Conservation (phyloP, 495 filamentous ascomycete genomes). For the Talaromyces ruber region DNA sequence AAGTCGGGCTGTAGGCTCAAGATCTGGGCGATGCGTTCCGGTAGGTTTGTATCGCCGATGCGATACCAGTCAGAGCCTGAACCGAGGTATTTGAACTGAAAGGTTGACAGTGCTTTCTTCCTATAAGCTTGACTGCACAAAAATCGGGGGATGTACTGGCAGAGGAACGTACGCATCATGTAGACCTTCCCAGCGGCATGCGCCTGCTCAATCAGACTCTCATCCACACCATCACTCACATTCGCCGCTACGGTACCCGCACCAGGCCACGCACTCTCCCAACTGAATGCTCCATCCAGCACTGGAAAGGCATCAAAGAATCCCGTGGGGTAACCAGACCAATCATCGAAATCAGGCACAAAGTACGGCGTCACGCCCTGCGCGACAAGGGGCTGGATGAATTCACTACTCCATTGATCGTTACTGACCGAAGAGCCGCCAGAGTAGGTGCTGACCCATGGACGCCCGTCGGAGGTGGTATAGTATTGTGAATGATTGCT, state of each 20-base stretch:
- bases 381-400: background rate
- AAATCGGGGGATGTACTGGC: background rate
- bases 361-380: constrained; percentile 12
- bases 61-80: constrained; percentile 29
- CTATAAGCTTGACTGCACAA: background rate
- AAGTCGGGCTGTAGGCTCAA: constrained; percentile 17
- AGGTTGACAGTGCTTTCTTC: constrained; percentile 16
- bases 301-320: constrained; percentile 5
- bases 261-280: constrained; percentile 25
- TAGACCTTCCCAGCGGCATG: constrained; percentile 15
- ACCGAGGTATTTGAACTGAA: constrained; percentile 35
- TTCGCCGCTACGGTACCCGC: background rate
- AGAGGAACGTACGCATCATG: constrained; percentile 21
- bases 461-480: background rate
- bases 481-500: constrained; percentile 10
- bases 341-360: constrained; percentile 15
- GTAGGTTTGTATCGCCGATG: constrained; percentile 29
- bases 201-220: constrained; percentile 13
- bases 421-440: constrained; percentile 8
- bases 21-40: constrained; percentile 20
- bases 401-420: constrained; percentile 1
- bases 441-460: constrained; percentile 7
- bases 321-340: constrained; percentile 13
- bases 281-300: constrained; percentile 24
- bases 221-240: constrained; percentile 14